Percentiles rank a stretch among this genome's conserved stretches.
phyloP scores from a whole-genome alignment of 805 yeast genomes.

The Candida gorgasii region DNA sequence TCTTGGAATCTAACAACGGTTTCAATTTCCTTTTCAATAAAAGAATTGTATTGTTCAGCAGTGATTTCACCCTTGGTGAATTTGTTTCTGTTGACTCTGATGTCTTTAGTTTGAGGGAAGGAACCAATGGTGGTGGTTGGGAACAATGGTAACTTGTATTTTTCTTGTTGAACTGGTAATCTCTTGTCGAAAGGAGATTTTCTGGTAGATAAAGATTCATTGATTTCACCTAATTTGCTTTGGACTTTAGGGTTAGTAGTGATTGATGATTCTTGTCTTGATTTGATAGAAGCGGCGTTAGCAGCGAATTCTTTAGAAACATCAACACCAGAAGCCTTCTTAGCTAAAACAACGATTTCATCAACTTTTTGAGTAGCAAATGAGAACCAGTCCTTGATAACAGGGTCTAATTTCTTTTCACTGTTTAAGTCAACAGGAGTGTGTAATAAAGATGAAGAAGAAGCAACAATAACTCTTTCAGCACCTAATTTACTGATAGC shows the following conservation, averaged over 20 bases:
- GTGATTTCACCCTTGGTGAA: slow-evolving; percentile 95
- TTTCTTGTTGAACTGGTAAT: slow-evolving; percentile 80
- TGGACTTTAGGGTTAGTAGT: slow-evolving; percentile 92
- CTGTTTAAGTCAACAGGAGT: slow-evolving; percentile 95
- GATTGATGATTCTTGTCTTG: slow-evolving; percentile 83
- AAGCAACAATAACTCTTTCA: slow-evolving; percentile 84
- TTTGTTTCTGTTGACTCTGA: slow-evolving; percentile 98
- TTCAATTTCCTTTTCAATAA: slow-evolving; percentile 96
- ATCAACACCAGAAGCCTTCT: slow-evolving; percentile 80
- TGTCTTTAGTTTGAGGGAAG: slow-evolving; percentile 99
- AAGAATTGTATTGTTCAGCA: slow-evolving; percentile 91
- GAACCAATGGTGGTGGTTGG: slow-evolving; percentile 99
- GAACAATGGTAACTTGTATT: slow-evolving; percentile 94
- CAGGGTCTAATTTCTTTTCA: slow-evolving; percentile 89
- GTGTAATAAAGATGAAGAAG: slow-evolving; percentile 96
- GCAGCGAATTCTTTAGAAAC: slow-evolving; percentile 78
- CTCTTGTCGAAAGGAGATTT: slow-evolving; percentile 83
- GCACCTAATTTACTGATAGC: slow-evolving; percentile 85
- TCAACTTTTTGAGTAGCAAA: slow-evolving; percentile 94
- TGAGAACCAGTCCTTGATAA: slow-evolving; percentile 96
- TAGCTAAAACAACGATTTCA: slow-evolving; percentile 90
- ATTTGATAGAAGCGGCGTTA: slow-evolving; percentile 80
- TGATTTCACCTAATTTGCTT: slow-evolving; percentile 77
- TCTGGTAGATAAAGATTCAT: slow-evolving; percentile 79
- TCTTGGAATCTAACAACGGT: slow-evolving; percentile 98